phyloP scores from a whole-genome alignment of 169 alveolate genomes.

The Eimeria praecox region DNA sequence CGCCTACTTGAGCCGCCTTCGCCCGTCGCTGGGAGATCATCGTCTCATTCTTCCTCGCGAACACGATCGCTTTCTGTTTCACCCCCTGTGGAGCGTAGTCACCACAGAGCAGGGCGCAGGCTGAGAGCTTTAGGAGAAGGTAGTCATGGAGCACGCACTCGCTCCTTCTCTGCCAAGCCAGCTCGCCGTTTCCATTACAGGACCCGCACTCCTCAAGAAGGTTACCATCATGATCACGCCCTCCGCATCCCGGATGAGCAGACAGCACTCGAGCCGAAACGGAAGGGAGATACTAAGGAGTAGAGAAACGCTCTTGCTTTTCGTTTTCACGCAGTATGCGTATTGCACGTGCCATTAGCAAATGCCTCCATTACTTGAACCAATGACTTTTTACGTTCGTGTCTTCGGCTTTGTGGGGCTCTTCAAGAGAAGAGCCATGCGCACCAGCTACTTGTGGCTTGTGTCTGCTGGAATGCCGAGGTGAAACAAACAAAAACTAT shows the following conservation, averaged over 20 bases:
- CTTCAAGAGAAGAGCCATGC: background rate
- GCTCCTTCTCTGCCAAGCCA: conserved; percentile 1
- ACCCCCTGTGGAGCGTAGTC: background rate
- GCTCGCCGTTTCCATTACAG: background rate
- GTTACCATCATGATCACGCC: background rate
- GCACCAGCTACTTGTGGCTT: background rate
- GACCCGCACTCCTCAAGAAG: background rate
- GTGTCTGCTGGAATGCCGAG: background rate
- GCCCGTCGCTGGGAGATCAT: background rate
- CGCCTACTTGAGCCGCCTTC: background rate
- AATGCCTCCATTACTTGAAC: background rate
- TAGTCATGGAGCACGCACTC: background rate
- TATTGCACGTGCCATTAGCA: background rate
- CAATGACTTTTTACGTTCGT: background rate
- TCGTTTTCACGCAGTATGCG: too few species aligned
- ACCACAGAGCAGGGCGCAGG: conserved; percentile 46
- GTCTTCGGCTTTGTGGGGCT: background rate
- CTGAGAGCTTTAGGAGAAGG: conserved; percentile 10
- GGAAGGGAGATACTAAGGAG: background rate
- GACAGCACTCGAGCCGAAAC: background rate
- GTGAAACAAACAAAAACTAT: background rate
- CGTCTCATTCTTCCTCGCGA: conserved; percentile 26
- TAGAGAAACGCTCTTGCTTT: too few species aligned
- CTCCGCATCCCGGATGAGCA: background rate
- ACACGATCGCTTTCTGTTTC: conserved; percentile 44